Base-by-base conservation (phyloP, 108 stramenopile species). In the Cyclotella atomus region DNA sequence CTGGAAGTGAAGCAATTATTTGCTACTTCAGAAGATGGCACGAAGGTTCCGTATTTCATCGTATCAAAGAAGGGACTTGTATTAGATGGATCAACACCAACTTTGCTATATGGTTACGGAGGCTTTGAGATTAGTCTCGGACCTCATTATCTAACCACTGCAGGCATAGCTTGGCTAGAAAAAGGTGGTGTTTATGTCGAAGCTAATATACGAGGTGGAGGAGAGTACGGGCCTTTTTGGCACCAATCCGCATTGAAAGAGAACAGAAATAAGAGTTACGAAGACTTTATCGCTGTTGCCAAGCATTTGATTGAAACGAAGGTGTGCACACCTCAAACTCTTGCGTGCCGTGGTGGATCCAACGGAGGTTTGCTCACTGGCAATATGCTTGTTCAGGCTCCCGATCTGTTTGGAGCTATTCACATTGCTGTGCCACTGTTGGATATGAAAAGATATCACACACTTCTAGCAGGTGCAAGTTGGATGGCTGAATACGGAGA, bases 191-290 rank as follows among this genome's bases (percentile, higher is more conserved):
- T 88, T 20, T 95, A 96, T 44, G 95, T 97, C 59, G 90, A 97
- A 68, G 98, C 98, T 34, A 98, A 98, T 72, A 97, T 98, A 69
- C 90, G 98, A 24, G 98, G 97, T 44, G 98, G 98, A 8, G 96
- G 96, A 16, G 96, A 97, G 68, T 97, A 90, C 57, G 97, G 96
- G 3, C 95, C 95, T 0, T 36, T 50, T 5, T 96, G 96, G 95
- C 98, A 99, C 83, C 90, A 94, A 43, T 25, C 23, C 24, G 97
- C 94, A 12, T 76, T 95, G 41, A 89, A 94, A 64, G 82, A 70
- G 43, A 92, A 92, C 65, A 79, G 95, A 44, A 86, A 97, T 81
- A 97, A 97, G 56, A 85, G 88, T 2, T 98, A 97, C 61, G 97
- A 99, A 63, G 99, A 99, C 66, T 97, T 99, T 57, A 87, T 90